A percentile compares a stretch with the other conserved stretches of the same genome.
Conservation (phyloP, 176 grass and related monocot genomes). For the Pontederia crassipes region DNA sequence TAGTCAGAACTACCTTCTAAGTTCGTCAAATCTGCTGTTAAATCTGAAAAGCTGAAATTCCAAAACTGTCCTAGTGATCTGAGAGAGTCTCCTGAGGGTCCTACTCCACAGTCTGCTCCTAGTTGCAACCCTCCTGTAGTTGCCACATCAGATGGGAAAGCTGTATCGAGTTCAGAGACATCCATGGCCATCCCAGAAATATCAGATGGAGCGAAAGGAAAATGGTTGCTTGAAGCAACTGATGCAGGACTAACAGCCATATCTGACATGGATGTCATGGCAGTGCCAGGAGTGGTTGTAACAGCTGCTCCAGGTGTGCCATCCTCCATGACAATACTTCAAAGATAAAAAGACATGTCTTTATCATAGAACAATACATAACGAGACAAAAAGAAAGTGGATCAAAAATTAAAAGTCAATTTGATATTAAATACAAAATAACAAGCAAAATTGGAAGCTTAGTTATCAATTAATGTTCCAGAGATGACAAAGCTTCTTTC, state of each 20-base stretch:
- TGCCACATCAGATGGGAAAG: conserved; percentile 55
- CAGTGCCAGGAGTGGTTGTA: conserved; percentile 33
- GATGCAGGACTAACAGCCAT: conserved; percentile 89
- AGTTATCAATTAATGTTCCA: no score
- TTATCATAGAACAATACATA: conserved; percentile 5
- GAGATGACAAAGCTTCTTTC: no score
- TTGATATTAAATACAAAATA: no score
- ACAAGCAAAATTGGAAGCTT: no score
- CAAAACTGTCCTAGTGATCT: conserved; percentile 84
- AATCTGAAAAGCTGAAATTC: conserved; percentile 97
- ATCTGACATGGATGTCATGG: conserved; percentile 56
- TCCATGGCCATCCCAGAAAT: conserved; percentile 83
- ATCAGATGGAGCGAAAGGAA: conserved; percentile 72
- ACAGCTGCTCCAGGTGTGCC: conserved; percentile 34
- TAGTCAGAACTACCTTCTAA: conserved; percentile 57
- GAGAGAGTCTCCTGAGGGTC: conserved; percentile 60
- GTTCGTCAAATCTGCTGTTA: conserved; percentile 82
- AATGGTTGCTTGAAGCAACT: conserved; percentile 81
- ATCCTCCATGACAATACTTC: conserved; percentile 61
- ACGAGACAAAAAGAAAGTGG: neutral
- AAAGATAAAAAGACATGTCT: conserved; percentile 16
- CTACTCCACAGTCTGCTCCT: conserved; percentile 53
- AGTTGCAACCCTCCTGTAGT: conserved; percentile 55
- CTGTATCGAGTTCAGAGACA: conserved; percentile 56
- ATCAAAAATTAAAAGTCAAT: neutral